A percentile compares a stretch with the other conserved stretches of the same genome.
phyloP scores from a whole-genome alignment of 1,284 basidiomycete species.

The Microbotryum violaceum region DNA sequence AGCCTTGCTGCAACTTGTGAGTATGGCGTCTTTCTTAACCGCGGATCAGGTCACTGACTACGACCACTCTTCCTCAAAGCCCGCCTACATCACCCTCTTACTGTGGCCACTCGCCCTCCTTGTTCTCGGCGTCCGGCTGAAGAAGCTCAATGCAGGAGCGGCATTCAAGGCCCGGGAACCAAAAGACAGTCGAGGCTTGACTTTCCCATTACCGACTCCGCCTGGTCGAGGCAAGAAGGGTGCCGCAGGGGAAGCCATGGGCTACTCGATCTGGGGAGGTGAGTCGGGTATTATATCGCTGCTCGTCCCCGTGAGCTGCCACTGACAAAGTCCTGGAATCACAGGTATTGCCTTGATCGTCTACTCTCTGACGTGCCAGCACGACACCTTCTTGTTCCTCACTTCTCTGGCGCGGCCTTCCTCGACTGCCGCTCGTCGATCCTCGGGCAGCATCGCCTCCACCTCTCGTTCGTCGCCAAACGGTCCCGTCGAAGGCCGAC shows the following conservation, averaged over 20 bases:
- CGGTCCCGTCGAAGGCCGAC: conserved; percentile 1
- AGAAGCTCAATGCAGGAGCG: conserved; percentile 22
- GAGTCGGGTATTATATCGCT: neutral
- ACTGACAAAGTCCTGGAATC: neutral
- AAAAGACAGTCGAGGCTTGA: neutral
- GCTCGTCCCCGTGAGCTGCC: too few species aligned
- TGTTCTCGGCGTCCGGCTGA: conserved; percentile 35
- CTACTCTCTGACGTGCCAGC: conserved; percentile 20
- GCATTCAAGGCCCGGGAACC: neutral
- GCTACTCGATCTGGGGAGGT: conserved; percentile 12
- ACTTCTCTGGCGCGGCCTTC: conserved; percentile 19
- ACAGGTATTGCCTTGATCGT: conserved; percentile 10
- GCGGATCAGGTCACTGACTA: too few species aligned
- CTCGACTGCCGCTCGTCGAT: conserved; percentile 5
- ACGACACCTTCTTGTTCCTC: conserved; percentile 29
- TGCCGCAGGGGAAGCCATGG: conserved; percentile 6
- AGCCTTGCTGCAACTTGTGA: too few species aligned
- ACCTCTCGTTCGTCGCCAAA: neutral
- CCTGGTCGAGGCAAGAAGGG: neutral
- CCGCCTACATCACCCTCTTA: conserved; percentile 26
- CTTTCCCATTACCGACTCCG: neutral
- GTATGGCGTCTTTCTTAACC: too few species aligned
- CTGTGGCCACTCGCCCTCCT: conserved; percentile 36
- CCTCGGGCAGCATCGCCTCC: too few species aligned
- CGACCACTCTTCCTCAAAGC: conserved; percentile 27